These are phyloP conservation scores for Nothophytophthora sp. DNA, from an alignment of 352 stramenopile species.

Conservation along the genomic window DNA sequence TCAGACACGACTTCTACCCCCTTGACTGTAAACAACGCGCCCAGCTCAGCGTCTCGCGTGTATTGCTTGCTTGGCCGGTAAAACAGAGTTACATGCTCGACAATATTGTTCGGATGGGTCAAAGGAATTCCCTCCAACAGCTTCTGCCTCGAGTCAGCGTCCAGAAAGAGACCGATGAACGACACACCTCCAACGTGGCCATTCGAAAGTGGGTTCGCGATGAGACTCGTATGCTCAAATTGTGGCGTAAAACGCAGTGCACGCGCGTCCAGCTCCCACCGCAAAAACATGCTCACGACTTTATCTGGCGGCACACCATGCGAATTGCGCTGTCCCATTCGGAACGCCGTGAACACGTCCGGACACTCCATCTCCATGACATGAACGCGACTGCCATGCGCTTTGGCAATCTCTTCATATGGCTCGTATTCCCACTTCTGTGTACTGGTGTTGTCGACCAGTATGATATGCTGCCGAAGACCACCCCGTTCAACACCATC, in stretches of 20 bases:
- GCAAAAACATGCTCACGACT: constrained; percentile 71
- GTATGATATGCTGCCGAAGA: constrained; percentile 32
- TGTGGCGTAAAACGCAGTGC: constrained; percentile 40
- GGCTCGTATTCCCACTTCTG: constrained; percentile 67
- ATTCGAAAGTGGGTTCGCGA: constrained; percentile 51
- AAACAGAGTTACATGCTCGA: constrained; percentile 70
- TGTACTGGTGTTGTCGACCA: constrained; percentile 79
- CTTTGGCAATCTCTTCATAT: constrained; percentile 44
- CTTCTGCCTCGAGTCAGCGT: constrained; percentile 25
- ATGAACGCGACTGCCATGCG: constrained; percentile 21
- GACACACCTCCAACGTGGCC: constrained; percentile 35
- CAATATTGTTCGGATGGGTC: constrained; percentile 39
- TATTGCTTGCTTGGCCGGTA: constrained; percentile 63
- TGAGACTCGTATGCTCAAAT: constrained; percentile 48
- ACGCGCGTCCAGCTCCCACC: constrained; percentile 51
- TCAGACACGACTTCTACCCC: constrained; percentile 49
- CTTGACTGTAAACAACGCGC: constrained; percentile 32
- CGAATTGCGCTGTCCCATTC: constrained; percentile 66
- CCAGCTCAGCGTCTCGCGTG: constrained; percentile 42
- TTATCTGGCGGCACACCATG: constrained; percentile 62
- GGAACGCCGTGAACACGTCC: constrained; percentile 43
- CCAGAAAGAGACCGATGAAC: constrained; percentile 63
- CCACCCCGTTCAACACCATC: not conserved
- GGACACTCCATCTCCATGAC: constrained; percentile 62
- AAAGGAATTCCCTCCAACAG: constrained; percentile 31